Percentiles rank a stretch among this genome's conserved stretches.
phyloP scores from a whole-genome alignment of 2,329 filamentous ascomycete species.

The Trichoderma arundinaceum region DNA sequence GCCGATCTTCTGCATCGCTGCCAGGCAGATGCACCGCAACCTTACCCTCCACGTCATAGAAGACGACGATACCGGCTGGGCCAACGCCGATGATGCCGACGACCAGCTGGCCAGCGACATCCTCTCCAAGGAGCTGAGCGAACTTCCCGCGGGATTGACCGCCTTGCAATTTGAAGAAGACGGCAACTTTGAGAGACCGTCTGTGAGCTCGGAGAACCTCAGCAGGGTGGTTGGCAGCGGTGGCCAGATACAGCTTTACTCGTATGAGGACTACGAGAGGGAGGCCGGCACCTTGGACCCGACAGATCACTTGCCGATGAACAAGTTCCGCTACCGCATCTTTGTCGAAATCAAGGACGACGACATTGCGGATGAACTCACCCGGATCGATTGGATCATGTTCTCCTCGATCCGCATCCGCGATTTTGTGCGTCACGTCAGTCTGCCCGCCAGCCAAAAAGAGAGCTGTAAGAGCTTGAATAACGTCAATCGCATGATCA shows the following conservation, averaged over 20 bases:
- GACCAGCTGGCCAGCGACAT: conserved; percentile 46
- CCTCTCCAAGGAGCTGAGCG: conserved; percentile 49
- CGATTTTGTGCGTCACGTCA: conserved; percentile 91
- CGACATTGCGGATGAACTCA: conserved; percentile 87
- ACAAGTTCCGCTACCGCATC: conserved; percentile 85
- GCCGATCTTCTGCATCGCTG: conserved; percentile 82
- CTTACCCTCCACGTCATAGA: conserved; percentile 74
- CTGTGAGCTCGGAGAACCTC: conserved; percentile 53
- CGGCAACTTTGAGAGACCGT: conserved; percentile 49
- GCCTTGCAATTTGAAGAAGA: conserved; percentile 57
- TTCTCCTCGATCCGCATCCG: conserved; percentile 93
- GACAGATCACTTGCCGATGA: conserved; percentile 70
- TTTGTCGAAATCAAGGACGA: conserved; percentile 89
- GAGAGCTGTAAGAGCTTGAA: conserved; percentile 77
- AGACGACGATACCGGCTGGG: conserved; percentile 93
- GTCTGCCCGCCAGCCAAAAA: conserved; percentile 71
- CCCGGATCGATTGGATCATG: conserved; percentile 97
- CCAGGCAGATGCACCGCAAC: conserved; percentile 81
- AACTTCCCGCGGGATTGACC: conserved; percentile 51
- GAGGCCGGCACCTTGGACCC: conserved; percentile 77
- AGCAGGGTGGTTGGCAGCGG: conserved; percentile 48
- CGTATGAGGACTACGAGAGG: conserved; percentile 79
- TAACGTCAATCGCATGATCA: conserved; percentile 93
- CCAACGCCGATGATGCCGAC: conserved; percentile 70
- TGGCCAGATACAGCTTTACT: conserved; percentile 63